Evolutionary conservation across 179 eudicot species (phyloP), one percentile per base, ranked within the genome.

Genomic region (Monotropa hypopitys): DNA sequence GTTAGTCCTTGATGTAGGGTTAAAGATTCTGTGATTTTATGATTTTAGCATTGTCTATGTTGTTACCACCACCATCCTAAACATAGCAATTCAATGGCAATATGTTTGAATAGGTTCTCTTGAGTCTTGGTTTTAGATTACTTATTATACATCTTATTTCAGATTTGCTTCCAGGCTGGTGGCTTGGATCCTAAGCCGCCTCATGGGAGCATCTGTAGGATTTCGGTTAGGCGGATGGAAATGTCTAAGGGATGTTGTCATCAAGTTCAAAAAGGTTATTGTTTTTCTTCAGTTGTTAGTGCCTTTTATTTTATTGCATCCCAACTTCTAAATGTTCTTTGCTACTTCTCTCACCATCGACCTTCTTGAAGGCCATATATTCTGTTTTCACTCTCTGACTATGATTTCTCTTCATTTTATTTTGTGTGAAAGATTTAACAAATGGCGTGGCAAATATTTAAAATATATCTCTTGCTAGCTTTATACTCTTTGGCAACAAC

Each of bases 211-310:
- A 79, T 93, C 98, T 49, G 91, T 95, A 69, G 82, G 84, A 82
- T 95, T 93, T 73, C 93, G 95, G 66, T 83, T 93, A 80, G 93
- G 96, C 73, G 98, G 99, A 83, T 95, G 98, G 98, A 93, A 91
- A 91, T 90, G 97, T 81, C 84, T 95, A 83, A 89, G 96, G 84
- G 98, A 95, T 86, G 88, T 95, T 51, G 91, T 84, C 79, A 78
- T 95, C 84, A 95, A 90, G 83, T 93, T 95, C 83, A 86, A 87
- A 70, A 93, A 95, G 97, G 99, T 94, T 74, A 77, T 65, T 76
- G 9, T 77, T 68, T 81, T 72, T 11, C 57, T 82, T 21, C 73
- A 56, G 56, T 33, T 5, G 26, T 18, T 76, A 75, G 38, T 53
- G 65, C 72, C 51, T 70, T 45, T 0, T 71, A 70, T 70, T 26